Evolutionary conservation across 495 filamentous ascomycete genomes (phyloP), one percentile per base, ranked within the genome.

Genomic region (Hamigera avellanea): DNA sequence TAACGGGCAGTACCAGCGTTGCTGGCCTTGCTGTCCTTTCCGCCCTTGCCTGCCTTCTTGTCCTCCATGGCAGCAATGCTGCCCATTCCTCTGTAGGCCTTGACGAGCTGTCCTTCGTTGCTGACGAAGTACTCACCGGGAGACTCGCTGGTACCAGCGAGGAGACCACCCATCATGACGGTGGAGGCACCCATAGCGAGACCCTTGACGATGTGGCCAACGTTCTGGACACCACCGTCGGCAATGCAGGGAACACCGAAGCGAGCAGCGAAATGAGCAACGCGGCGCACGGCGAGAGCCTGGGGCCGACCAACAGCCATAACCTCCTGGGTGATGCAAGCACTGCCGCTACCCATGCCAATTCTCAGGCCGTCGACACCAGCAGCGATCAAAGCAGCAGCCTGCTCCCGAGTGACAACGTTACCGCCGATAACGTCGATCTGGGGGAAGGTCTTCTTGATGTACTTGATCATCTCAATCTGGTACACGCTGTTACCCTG

Each of bases 11-110:
- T 95, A 44, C 93, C 91, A 42, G 91, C 91, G 62, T 96, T 96
- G 61, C 78, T 83, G 48, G 81, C 81, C 61, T 89, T 86, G 66
- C 70, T 72, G 50, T 86, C 73, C 61, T 81, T 81, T 37, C 52
- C 58, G 38, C 54, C 60, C 32, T 56, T 60, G 19, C 78, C 84
- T 14, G 86, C 81, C 68, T 95, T 96, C 73, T 86, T 93, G 61
- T 95, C 89, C 61, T 99, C 93, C 91, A 99, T 99, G 37, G 89
- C 91, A 51, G 95, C 91, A 53, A 99, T 99, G 52, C 75, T 82
- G 46, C 91, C 91, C 91, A 99, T 99, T 33, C 91, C 91, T 60
- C 91, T 78, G 70, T 99, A 99, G 34, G 91, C 87, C 72, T 99
- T 99, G 59, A 96, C 89, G 19, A 99, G 78, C 72, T 95, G 86